Base-by-base conservation (phyloP, 768 basidiomycete species). In the Suillus subluteus region DNA sequence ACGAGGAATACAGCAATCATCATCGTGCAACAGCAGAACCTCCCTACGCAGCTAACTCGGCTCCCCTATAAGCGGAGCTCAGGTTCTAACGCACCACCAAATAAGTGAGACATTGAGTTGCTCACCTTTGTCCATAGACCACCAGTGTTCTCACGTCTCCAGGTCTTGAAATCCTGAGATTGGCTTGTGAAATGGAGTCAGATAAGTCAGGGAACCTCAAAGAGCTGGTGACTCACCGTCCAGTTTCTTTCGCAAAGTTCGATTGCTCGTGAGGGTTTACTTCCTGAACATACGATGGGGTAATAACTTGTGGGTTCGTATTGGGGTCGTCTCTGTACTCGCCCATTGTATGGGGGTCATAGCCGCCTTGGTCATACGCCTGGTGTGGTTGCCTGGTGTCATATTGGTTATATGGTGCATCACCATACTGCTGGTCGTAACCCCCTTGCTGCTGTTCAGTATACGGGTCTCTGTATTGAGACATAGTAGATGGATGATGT, bases 11-110 rank as follows among this genome's bases (percentile, higher is more conserved):
- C 64, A 13, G 80, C 71, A 18, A 87, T 86, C 83, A 94, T 82
- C 26, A 94, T 59, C 15, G 89, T 88, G 77, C 93, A 95, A 71
- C 88, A 92, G 75, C 86, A 90, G 76, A 94, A 90, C 69, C 93
- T 78, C 62, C 89, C 87, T 46, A 87, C 75, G 74, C 88, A 90
- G 23, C 87, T 75, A 37, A 79, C 83, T 65, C 89, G 79, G 63
- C 87, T 80, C 18, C 91, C 91, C 89, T 91, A 56, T 15, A 5
- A 43, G 54, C 13, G 52, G 71, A 21, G 52, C 54, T 43, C n/a
- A 9, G 1, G 26, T 54, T 12, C 26, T 9, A 11, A 44, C 8
- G 26, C 62, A 11, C 40, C 52, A 18, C 59, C 55, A 15, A 52
- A 35, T 55, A 63, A 43, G 32, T 21, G 23, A 41, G 23, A 35